These are phyloP conservation scores for Mucor mucedo DNA, from an alignment of 371 early-diverging fungal genomes.

Conservation along the genomic window DNA sequence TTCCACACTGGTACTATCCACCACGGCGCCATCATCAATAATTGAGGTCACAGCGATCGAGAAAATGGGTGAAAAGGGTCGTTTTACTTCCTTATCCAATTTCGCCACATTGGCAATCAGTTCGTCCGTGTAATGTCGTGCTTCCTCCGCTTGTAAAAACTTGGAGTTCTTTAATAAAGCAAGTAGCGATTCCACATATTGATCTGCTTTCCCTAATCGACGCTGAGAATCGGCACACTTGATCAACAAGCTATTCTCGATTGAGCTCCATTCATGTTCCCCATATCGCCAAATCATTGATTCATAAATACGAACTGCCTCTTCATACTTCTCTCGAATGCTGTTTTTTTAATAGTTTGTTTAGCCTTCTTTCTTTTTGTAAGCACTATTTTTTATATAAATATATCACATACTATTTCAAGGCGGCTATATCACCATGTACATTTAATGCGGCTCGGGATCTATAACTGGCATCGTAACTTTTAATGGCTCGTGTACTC, in stretches of 20 bases:
- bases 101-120: constrained; percentile 46
- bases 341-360: constrained; percentile 32
- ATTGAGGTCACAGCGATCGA: constrained; percentile 59
- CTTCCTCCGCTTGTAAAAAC: constrained; percentile 50
- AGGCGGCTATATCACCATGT: constrained; percentile 77
- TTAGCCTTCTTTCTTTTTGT: not conserved
- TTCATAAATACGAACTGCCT: constrained; percentile 73
- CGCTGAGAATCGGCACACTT: constrained; percentile 74
- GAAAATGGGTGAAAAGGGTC: constrained; percentile 66
- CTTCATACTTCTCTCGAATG: constrained; percentile 64
- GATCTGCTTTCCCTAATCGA: constrained; percentile 57
- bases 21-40: constrained; percentile 62
- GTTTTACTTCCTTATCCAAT: constrained; percentile 60
- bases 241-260: constrained; percentile 74
- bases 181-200: constrained; percentile 66
- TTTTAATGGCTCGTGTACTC: constrained; percentile 69
- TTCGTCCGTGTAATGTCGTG: constrained; percentile 59
- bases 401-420: constrained; percentile 70
- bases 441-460: constrained; percentile 65
- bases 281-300: constrained; percentile 67
- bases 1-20: constrained; percentile 66
- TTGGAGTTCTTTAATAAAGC: constrained; percentile 62
- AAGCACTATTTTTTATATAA: no score
- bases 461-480: constrained; percentile 71
- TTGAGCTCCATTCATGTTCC: constrained; percentile 72